Evolutionary conservation across 139 green algal genomes (phyloP).

Genomic region (Chlamydomonas sp.): DNA sequence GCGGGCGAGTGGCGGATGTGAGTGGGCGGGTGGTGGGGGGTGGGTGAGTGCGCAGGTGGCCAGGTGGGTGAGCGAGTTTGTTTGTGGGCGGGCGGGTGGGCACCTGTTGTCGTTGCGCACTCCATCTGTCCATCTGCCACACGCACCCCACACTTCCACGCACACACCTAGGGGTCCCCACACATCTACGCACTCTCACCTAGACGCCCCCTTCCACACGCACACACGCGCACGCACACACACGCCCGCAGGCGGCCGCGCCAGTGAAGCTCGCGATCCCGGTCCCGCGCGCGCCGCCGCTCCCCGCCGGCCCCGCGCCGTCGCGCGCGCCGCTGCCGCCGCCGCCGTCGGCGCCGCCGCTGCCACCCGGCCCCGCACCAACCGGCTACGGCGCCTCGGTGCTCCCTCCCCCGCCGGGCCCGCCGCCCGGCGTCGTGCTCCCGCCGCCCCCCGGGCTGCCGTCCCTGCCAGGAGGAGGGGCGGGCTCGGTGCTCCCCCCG

Average conservation of each 20-base stretch:
- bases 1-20: too few relatives aligned
- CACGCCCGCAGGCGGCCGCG: neutral
- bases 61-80: too few relatives aligned
- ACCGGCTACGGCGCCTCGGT: neutral
- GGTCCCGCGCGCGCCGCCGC: constrained; percentile 52
- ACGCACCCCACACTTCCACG: too few relatives aligned
- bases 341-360: constrained; percentile 31
- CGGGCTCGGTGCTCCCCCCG: constrained; percentile 4
- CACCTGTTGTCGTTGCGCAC: too few relatives aligned
- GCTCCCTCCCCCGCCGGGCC: neutral
- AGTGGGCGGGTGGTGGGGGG: too few relatives aligned
- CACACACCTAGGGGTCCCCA: too few relatives aligned
- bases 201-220: too few relatives aligned
- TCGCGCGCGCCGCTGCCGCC: constrained; percentile 28
- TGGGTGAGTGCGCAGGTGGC: too few relatives aligned
- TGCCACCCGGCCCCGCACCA: constrained; percentile 23
- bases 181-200: too few relatives aligned
- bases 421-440: neutral
- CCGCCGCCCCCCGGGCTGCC: neutral
- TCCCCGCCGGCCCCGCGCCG: constrained; percentile 49
- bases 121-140: too few relatives aligned
- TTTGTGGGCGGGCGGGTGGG: too few relatives aligned
- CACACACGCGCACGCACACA: too few relatives aligned
- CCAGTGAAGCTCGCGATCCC: constrained; percentile 33
- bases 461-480: neutral